phyloP scores from a whole-genome alignment of 768 basidiomycete genomes.

The Mycena filopes region DNA sequence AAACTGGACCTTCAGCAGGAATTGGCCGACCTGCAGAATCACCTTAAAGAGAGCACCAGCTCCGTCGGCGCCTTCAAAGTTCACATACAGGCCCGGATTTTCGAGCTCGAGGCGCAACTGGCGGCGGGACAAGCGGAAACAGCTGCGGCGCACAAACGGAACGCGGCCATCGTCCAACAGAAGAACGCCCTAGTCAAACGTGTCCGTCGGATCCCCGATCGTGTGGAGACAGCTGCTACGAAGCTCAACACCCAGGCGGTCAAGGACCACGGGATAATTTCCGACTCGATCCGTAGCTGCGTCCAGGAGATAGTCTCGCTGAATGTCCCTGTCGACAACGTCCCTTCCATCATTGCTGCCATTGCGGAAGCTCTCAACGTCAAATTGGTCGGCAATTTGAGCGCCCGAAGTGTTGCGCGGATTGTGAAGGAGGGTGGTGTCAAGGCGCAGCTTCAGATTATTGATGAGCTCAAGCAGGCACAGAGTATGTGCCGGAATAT shows the following conservation, averaged over 20 bases:
- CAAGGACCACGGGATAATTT: constrained; percentile 19
- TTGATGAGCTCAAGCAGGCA: constrained; percentile 18
- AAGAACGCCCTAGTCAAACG: background rate
- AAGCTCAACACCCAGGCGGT: background rate
- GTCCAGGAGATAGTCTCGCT: constrained; percentile 18
- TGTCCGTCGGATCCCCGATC: background rate
- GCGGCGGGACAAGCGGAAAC: too few species aligned
- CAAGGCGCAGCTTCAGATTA: constrained; percentile 35
- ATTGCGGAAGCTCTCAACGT: constrained; percentile 14
- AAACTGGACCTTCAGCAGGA: background rate
- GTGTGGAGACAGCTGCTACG: background rate
- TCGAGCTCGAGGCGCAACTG: background rate
- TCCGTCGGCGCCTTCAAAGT: background rate
- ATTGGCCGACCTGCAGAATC: too few species aligned
- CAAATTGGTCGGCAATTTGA: constrained; percentile 15
- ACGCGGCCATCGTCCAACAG: too few species aligned
- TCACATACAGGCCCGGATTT: background rate
- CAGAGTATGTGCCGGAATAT: too few species aligned
- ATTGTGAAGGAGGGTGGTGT: constrained; percentile 35
- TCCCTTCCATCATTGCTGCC: constrained; percentile 15
- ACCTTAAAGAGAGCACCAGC: background rate
- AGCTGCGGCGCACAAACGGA: too few species aligned
- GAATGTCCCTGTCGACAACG: constrained; percentile 5
- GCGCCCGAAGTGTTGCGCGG: constrained; percentile 29
- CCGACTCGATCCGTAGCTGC: constrained; percentile 11